These are phyloP conservation scores for Suillus plorans DNA, from an alignment of 768 basidiomycete species.

Conservation along the genomic window DNA sequence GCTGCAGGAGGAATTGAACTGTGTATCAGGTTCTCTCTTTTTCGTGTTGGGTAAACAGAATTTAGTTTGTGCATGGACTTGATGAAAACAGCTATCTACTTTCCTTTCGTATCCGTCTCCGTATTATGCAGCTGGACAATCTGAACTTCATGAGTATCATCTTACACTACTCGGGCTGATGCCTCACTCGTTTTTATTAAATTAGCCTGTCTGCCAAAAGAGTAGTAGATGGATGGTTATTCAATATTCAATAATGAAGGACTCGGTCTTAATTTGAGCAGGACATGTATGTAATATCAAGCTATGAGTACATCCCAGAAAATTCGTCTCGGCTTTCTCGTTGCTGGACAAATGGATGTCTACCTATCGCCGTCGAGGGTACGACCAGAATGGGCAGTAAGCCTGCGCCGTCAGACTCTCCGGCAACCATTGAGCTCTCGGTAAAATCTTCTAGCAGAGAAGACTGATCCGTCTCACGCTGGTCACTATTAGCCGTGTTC, in stretches of 20 bases:
- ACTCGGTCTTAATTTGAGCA: conserved; percentile 12
- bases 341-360: background rate
- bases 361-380: conserved; percentile 15
- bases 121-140: conserved; percentile 21
- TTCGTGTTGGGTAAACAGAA: conserved; percentile 14
- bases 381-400: conserved; percentile 21
- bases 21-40: conserved; percentile 2
- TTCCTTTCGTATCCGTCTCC: conserved; percentile 21
- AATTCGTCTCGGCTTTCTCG: conserved; percentile 36
- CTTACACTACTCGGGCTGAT: conserved; percentile 21
- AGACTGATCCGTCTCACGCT: conserved; percentile 10
- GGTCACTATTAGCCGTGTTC: conserved; percentile 12
- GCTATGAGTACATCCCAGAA: conserved; percentile 60
- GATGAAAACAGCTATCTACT: conserved; percentile 28
- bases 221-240: conserved; percentile 26
- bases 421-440: conserved; percentile 18
- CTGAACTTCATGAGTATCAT: conserved; percentile 18
- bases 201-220: conserved; percentile 21
- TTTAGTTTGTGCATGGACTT: conserved; percentile 22
- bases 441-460: conserved; percentile 12
- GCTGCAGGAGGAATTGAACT: conserved; percentile 69
- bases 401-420: conserved; percentile 10
- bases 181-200: conserved; percentile 14
- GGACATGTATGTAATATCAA: background rate
- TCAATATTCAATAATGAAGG: conserved; percentile 17